phyloP scores from a whole-genome alignment of 2,329 filamentous ascomycete species.

The Sclerotinia borealis region DNA sequence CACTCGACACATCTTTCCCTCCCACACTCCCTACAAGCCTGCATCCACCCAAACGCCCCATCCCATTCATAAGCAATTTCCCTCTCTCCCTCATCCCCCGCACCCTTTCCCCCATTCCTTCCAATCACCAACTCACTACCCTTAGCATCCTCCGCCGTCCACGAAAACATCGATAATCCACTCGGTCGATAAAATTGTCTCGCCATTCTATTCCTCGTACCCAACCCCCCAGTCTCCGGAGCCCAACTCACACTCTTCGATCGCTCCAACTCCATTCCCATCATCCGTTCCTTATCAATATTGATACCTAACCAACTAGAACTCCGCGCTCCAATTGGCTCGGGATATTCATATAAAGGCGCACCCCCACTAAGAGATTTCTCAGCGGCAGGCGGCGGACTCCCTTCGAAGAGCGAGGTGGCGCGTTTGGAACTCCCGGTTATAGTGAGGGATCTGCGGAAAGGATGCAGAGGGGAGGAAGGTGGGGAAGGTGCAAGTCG shows the following conservation, averaged over 20 bases:
- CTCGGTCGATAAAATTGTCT: not conserved
- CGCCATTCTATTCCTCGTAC: too few relatives aligned
- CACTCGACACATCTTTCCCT: constrained; percentile 5
- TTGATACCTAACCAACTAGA: constrained; percentile 6
- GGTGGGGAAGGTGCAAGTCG: not conserved
- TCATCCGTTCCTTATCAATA: too few relatives aligned
- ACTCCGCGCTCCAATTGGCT: not conserved
- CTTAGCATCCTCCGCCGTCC: constrained; percentile 1
- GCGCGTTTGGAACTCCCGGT: not conserved
- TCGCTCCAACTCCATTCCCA: not conserved
- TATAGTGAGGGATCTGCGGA: not conserved
- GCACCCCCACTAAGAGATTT: not conserved
- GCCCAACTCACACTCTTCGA: not conserved
- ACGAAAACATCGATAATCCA: not conserved
- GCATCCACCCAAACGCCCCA: constrained; percentile 6
- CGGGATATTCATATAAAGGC: not conserved
- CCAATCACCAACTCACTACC: not conserved
- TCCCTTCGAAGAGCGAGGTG: not conserved
- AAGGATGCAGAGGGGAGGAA: not conserved
- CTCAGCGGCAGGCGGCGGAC: not conserved
- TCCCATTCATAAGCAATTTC: constrained; percentile 9
- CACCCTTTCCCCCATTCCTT: too few relatives aligned
- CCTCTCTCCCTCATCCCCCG: not conserved
- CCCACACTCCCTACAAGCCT: not conserved
- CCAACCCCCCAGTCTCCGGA: not conserved